Evolutionary conservation across 1,284 basidiomycete genomes (phyloP).

Genomic region (Peniophora sp.): DNA sequence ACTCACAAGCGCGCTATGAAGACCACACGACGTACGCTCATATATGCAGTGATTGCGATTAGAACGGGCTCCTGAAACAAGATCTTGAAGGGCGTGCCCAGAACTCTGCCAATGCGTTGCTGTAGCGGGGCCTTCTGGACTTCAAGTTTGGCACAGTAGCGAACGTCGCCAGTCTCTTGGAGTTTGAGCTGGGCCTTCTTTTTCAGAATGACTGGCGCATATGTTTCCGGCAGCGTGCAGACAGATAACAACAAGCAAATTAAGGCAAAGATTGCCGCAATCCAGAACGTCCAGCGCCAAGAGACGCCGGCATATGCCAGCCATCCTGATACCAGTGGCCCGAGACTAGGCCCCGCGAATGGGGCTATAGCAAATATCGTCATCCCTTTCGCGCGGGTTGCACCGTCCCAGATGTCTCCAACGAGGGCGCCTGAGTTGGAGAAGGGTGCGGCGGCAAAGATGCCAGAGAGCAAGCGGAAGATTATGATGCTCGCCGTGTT

Average conservation of each 20-base stretch:
- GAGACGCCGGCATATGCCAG: not conserved
- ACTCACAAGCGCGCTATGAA: not conserved
- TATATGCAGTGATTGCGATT: conserved; percentile 39
- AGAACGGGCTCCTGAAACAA: conserved; percentile 38
- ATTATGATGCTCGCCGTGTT: conserved; percentile 22
- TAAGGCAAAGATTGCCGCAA: conserved; percentile 46
- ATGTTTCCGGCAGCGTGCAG: not conserved
- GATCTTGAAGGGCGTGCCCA: conserved; percentile 33
- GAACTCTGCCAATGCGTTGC: conserved; percentile 21
- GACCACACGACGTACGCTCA: conserved; percentile 24
- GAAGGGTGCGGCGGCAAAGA: conserved; percentile 22
- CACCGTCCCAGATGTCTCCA: not conserved
- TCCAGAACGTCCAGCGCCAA: not conserved
- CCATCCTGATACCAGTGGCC: not conserved
- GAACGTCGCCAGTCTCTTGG: conserved; percentile 44
- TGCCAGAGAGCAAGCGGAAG: conserved; percentile 24
- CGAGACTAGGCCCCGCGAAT: conserved; percentile 36
- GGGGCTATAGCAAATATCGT: not conserved
- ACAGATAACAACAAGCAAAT: not conserved
- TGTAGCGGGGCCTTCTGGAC: conserved; percentile 23
- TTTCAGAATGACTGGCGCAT: conserved; percentile 33
- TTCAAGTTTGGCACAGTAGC: conserved; percentile 39
- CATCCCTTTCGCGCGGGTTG: not conserved
- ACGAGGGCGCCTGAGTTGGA: conserved; percentile 18
- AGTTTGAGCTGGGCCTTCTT: conserved; percentile 23